These are phyloP conservation scores for Quercus bicolor DNA, from an alignment of 306 rosid species.

Conservation along the genomic window DNA sequence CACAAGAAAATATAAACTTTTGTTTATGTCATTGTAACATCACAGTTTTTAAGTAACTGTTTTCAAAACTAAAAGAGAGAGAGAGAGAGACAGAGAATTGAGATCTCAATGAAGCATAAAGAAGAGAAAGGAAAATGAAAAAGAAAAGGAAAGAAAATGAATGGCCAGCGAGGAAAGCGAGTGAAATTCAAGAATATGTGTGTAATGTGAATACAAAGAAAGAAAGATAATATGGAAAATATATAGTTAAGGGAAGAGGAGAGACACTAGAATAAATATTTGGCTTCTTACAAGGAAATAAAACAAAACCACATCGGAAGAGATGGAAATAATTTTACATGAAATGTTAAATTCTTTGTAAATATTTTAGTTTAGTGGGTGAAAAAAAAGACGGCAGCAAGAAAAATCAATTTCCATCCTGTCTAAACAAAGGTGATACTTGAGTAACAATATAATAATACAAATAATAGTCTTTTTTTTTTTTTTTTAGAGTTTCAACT, in stretches of 20 bases:
- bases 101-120: constrained; percentile 8
- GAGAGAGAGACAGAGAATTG: constrained; percentile 1
- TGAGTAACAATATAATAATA: neutral
- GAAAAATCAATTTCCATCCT: neutral
- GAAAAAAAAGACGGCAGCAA: neutral
- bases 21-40: neutral
- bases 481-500: no score
- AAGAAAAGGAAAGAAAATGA: constrained; percentile 19
- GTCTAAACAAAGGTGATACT: neutral
- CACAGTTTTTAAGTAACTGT: constrained; percentile 2
- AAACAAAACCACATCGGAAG: constrained; percentile 13
- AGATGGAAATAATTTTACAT: neutral
- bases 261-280: constrained; percentile 11
- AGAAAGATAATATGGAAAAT: neutral
- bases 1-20: neutral
- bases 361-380: neutral
- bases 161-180: constrained; percentile 31
- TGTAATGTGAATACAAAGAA: neutral
- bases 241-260: constrained; percentile 21
- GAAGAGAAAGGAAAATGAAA: constrained; percentile 7
- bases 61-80: constrained; percentile 1
- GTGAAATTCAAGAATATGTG: constrained; percentile 29
- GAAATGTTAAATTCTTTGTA: neutral
- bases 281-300: neutral
- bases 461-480: neutral